Base-by-base conservation (phyloP, 2,329 filamentous ascomycete genomes). In the Eurotiales sp. region DNA sequence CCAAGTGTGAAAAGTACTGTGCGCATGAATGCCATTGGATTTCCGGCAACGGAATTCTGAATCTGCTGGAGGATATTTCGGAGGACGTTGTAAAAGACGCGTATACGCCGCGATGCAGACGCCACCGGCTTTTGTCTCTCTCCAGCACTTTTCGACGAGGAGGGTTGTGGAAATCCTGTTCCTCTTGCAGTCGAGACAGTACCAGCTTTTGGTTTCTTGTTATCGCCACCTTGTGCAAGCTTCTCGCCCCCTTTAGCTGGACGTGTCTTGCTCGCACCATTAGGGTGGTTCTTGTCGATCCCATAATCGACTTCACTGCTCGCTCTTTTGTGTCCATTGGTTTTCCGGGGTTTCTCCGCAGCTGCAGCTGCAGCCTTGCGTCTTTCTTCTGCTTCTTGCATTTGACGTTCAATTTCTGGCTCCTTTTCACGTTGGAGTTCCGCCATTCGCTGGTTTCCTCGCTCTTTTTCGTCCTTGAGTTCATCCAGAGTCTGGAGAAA, bases 401-500 rank as follows among this genome's bases (percentile, higher is more conserved):
- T 59, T 59, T 79, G 72, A 41, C 73, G 69, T 55, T 77, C 67
- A 25, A 81, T 65, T 58, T 82, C 77, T 58, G 79, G 78, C 50
- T 80, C 75, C 50, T 79, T 79, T 52, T 78, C 72, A 77, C 85
- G 72, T 78, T 86, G 60, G 60, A 83, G 65, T 78, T 88, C 72
- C 64, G 79, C 77, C 46, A 82, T 80, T 12, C 79, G 74, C 54
- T 82, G 76, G 58, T 86, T 84, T n/a, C 85, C 82, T 54, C 86
- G 83, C 51, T 86, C 80, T 63, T 88, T 88, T 64, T 96, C 91
- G 58, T 96, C 90, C 60, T 87, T 86, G 25, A 97, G 75, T 48
- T 83, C 86, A 65, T 95, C 84, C 14, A 97, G 77, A 4, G 91
- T 92, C 60, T 92, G 86, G 14, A 95, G 73, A 67, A 97, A 96